A percentile compares a stretch with the other conserved stretches of the same genome.
Conservation (phyloP, 108 stramenopile genomes). For the Discostella pseudostelligera region DNA sequence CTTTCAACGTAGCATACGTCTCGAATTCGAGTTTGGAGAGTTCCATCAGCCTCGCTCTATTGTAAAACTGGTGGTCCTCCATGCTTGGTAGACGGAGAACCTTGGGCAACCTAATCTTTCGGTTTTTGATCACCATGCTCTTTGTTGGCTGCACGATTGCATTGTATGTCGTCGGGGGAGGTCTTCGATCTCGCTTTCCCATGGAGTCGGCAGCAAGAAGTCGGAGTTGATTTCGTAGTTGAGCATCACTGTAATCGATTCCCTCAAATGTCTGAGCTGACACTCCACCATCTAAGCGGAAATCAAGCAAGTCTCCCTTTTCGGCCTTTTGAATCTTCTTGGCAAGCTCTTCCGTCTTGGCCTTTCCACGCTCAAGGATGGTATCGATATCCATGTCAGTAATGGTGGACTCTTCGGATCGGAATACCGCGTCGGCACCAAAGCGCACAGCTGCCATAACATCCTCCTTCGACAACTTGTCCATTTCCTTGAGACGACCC, state of each 20-base stretch:
- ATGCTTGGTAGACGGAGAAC: slow-evolving; percentile 74
- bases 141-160: slow-evolving; percentile 82
- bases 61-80: slow-evolving; percentile 95
- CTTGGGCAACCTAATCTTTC: slow-evolving; percentile 68
- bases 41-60: slow-evolving; percentile 79
- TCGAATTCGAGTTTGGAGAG: slow-evolving; percentile 74
- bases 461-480: slow-evolving; percentile 77
- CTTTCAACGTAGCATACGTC: slow-evolving; percentile 67
- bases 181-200: slow-evolving; percentile 92
- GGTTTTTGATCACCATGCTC: slow-evolving; percentile 76
- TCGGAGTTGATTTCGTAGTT: slow-evolving; percentile 68
- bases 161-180: slow-evolving; percentile 70
- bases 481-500: slow-evolving; percentile 72
- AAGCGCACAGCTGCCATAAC: slow-evolving; percentile 90
- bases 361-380: slow-evolving; percentile 81
- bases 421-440: slow-evolving; percentile 97
- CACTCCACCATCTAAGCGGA: slow-evolving; percentile 91
- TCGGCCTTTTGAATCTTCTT: slow-evolving; percentile 94
- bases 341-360: slow-evolving; percentile 90
- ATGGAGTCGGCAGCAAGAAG: slow-evolving; percentile 72
- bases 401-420: slow-evolving; percentile 84
- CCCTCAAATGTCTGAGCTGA: slow-evolving; percentile 94
- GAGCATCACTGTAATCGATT: slow-evolving; percentile 83
- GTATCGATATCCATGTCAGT: slow-evolving; percentile 93
- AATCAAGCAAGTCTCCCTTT: slow-evolving; percentile 95